Percentiles rank a stretch among this genome's conserved stretches.
These are phyloP conservation scores for Linderniella brevidens DNA, from an alignment of 257 asterid species.

Conservation along the genomic window DNA sequence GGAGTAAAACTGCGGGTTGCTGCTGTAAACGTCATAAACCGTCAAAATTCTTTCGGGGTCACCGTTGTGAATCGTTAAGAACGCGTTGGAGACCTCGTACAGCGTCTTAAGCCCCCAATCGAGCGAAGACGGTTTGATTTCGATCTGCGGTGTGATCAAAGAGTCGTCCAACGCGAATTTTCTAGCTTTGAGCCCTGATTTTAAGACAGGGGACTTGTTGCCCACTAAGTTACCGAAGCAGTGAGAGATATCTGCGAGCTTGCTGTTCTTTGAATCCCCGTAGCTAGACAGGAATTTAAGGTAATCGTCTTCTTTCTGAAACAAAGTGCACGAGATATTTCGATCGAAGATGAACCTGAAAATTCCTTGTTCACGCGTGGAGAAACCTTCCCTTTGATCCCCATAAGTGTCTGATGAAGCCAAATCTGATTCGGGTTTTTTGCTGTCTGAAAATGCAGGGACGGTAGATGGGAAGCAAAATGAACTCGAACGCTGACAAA, in stretches of 20 bases:
- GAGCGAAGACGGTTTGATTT: slow-evolving; percentile 39
- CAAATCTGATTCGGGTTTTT: slow-evolving; percentile 10
- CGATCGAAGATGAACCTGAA: slow-evolving; percentile 36
- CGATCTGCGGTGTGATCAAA: slow-evolving; percentile 31
- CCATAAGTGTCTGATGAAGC: slow-evolving; percentile 17
- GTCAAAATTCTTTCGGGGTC: slow-evolving; percentile 25
- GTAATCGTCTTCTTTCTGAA: slow-evolving; percentile 23
- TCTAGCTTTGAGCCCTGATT: slow-evolving; percentile 15
- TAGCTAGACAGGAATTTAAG: slow-evolving; percentile 11
- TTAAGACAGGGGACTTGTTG: slow-evolving; percentile 11
- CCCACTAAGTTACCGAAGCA: slow-evolving; percentile 20
- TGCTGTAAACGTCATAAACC: slow-evolving; percentile 45
- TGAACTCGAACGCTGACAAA: slow-evolving; percentile 30
- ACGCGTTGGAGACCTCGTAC: slow-evolving; percentile 43
- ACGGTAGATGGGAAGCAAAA: slow-evolving; percentile 69
- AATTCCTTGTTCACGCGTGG: slow-evolving; percentile 22
- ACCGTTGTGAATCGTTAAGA: slow-evolving; percentile 40
- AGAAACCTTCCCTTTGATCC: slow-evolving; percentile 14
- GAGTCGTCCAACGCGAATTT: slow-evolving; percentile 15
- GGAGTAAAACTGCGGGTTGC: slow-evolving; percentile 63
- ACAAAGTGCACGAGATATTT: slow-evolving; percentile 33
- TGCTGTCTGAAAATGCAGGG: slow-evolving; percentile 17
- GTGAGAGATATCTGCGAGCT: slow-evolving; percentile 17
- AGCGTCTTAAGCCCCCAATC: slow-evolving; percentile 64
- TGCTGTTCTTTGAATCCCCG: slow-evolving; percentile 10